Evolutionary conservation across 2,329 filamentous ascomycete genomes (phyloP).

Genomic region (Stylonectria norvegica): DNA sequence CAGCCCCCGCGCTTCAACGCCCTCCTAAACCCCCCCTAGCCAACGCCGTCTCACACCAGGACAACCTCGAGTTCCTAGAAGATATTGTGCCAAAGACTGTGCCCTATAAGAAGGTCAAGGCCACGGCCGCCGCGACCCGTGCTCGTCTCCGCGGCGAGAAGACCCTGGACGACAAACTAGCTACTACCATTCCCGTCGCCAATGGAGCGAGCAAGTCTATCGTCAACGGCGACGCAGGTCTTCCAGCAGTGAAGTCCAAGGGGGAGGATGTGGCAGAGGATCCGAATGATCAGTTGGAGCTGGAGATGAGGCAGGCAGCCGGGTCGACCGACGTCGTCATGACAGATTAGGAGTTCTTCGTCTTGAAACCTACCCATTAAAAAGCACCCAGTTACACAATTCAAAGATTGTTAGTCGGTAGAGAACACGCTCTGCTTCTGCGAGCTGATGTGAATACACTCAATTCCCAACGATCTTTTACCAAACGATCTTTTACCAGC

Average conservation of each 20-base stretch:
- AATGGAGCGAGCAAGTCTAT: constrained; percentile 28
- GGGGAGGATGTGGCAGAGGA: constrained; percentile 35
- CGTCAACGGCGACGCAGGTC: constrained; percentile 27
- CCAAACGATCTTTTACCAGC: too few species aligned
- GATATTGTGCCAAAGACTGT: constrained; percentile 87
- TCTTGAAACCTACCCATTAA: too few species aligned
- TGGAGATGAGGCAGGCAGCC: constrained; percentile 50
- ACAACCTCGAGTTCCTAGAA: constrained; percentile 91
- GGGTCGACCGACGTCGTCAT: constrained; percentile 55
- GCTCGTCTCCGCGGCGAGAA: constrained; percentile 43
- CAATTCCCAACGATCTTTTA: constrained; percentile 12
- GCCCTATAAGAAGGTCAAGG: constrained; percentile 76
- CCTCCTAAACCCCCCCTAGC: constrained; percentile 48
- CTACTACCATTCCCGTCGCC: constrained; percentile 15
- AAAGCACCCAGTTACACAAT: too few species aligned
- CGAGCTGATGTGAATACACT: constrained; percentile 14
- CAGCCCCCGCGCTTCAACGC: background rate
- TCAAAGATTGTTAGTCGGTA: too few species aligned
- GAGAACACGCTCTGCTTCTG: too few species aligned
- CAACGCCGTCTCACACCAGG: constrained; percentile 78
- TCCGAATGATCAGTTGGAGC: constrained; percentile 52
- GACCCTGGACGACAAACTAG: constrained; percentile 25
- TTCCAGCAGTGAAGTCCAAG: constrained; percentile 20
- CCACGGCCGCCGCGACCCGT: constrained; percentile 50
- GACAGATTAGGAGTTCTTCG: constrained; percentile 51